Base-by-base conservation (phyloP, 2,329 filamentous ascomycete species). In the Trichophaea hybrida region DNA sequence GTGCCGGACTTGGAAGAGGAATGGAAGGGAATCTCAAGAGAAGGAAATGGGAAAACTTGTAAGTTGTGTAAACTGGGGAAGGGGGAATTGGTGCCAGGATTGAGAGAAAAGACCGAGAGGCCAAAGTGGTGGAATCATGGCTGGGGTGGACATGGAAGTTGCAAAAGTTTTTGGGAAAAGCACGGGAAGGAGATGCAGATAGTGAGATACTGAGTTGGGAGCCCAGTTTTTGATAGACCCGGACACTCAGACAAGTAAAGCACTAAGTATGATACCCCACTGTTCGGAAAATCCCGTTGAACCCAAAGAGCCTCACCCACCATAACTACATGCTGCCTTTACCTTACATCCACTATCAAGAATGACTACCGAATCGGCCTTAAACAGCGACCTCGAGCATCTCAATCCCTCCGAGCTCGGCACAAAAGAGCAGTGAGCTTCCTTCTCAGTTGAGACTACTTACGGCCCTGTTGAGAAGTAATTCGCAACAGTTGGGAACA, bases 351-450 rank as follows among this genome's bases (percentile, higher is more conserved):
- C 40, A 46, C 40, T 2, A 46, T 17, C 40, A 46, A 46, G 24
- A 46, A 46, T 46, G 40, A n/a, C 31, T 17, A 60, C 57, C 55
- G 3, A 57, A 15, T 46, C 32, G 46, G 34, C 31, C 17, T 13
- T 33, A 58, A 33, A 55, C 24, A 17, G 24, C 38, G 48, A 49
- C 12, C 12, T 50, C 15, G 60, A 62, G 12, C 59, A 68, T 17
- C 59, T 69, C 31, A 62, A 66, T 34, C 65, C 67, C 13, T 68
- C 63, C 38, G 58, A 80, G 71, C 80, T 97, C 34, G 91, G 91
- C 55, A 95, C 88, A 34, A 94, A 88, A 73, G 84, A 91, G 77
- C 94, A 94, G 88, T 94, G 75, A 68, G 81, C 77, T 59, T 56
- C 57, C 15, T 38, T 57, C 51, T 46, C 50, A 52, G 37, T 24